Base-by-base conservation (phyloP, 2,329 filamentous ascomycete species). In the Diaporthe ampelina region DNA sequence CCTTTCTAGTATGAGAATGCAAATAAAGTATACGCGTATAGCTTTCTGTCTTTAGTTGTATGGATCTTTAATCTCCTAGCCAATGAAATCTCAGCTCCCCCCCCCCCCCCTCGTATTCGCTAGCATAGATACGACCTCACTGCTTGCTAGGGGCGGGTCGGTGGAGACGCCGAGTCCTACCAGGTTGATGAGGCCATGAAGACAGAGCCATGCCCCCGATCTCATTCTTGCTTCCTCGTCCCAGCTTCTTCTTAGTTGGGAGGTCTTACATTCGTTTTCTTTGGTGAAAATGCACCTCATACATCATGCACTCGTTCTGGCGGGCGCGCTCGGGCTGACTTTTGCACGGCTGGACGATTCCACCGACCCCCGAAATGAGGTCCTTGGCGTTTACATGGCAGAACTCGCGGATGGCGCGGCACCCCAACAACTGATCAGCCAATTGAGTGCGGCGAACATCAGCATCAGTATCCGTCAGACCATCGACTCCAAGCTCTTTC, bases 41-140 rank as follows among this genome's bases (percentile, higher is more conserved):
- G 29, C 29, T 32, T 37, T 37, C 37, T 37, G 37, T 37, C 11
- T 37, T 37, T 37, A 37, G 37, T 37, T 37, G 37, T 37, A 37
- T 37, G 1, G 37, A 37, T 37, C 11, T 37, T 37, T 4, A 37
- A 11, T 37, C 37, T 13, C 37, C 11, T 37, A 13, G 37, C 37
- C 37, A 37, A 37, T 37, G 37, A 37, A 37, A 8, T 37, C 37
- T 11, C 37, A n/a, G n/a, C n/a, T n/a, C n/a, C n/a, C n/a, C n/a
- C n/a, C n/a, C n/a, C n/a, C n/a, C n/a, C n/a, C n/a, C n/a, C 57
- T 59, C 57, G 57, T 59, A 59, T 59, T 24, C 11, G 57, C 35
- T 35, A 35, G 57, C 21, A 59, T 59, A 21, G 57, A 17, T 54
- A 40, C n/a, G 32, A 58, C 32, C 56, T 58, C 19, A 58, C 56